A percentile compares a stretch with the other conserved stretches of the same genome.
phyloP scores from a whole-genome alignment of 495 filamentous ascomycete genomes.

The Aspergillus sparsus region DNA sequence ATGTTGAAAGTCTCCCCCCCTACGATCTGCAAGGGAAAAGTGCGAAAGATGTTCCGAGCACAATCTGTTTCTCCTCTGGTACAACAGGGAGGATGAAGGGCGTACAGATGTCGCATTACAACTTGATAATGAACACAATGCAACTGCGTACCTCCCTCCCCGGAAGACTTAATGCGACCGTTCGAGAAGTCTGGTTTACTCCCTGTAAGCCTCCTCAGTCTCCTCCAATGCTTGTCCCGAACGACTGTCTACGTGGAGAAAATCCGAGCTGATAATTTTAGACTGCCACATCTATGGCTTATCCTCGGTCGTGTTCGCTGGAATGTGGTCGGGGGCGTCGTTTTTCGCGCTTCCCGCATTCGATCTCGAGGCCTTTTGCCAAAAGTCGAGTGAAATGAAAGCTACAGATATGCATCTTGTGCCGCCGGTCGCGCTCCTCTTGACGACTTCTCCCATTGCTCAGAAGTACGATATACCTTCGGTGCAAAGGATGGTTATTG shows the following conservation, averaged over 20 bases:
- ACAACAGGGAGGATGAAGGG: constrained; percentile 14
- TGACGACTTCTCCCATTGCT: constrained; percentile 6
- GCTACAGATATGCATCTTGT: constrained; percentile 12
- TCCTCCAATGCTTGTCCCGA: background rate
- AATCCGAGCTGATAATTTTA: background rate
- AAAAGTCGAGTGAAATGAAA: constrained; percentile 8
- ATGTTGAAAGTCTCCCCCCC: background rate
- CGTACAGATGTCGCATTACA: constrained; percentile 12
- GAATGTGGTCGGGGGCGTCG: constrained; percentile 7
- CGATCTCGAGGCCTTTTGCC: constrained; percentile 9
- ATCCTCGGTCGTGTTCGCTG: background rate
- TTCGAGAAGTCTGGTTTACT: constrained; percentile 11
- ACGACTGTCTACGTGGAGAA: background rate
- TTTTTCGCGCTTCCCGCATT: constrained; percentile 4
- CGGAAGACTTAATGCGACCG: background rate
- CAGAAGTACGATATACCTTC: constrained; percentile 6
- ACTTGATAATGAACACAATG: constrained; percentile 5
- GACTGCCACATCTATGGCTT: constrained; percentile 13
- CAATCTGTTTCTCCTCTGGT: constrained; percentile 12
- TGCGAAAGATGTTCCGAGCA: constrained; percentile 11
- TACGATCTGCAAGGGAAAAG: constrained; percentile 5
- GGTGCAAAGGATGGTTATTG: constrained; percentile 9
- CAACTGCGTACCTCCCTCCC: constrained; percentile 9
- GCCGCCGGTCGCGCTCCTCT: constrained; percentile 7
- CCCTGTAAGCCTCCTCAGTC: constrained; percentile 5